These are phyloP conservation scores for Emmonsia crescens DNA, from an alignment of 2,329 filamentous ascomycete species.

Conservation along the genomic window DNA sequence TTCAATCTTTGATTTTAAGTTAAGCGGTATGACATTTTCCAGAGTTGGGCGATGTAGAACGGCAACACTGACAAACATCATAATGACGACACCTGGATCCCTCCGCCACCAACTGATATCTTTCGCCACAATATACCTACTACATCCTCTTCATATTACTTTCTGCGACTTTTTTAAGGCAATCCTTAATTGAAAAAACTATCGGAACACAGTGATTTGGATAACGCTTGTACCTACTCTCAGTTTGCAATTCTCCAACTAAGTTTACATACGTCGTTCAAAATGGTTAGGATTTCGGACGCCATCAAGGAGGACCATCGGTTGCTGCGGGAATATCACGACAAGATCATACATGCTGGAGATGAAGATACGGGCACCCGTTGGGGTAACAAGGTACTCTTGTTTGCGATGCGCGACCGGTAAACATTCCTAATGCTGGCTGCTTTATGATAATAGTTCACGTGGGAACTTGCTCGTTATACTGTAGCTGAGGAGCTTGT, in stretches of 20 bases:
- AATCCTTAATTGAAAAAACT: background rate
- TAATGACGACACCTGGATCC: background rate
- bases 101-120: background rate
- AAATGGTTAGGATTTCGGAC: constrained; percentile 23
- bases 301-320: constrained; percentile 34
- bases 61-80: background rate
- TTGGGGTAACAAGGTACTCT: constrained; percentile 33
- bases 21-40: background rate
- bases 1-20: background rate
- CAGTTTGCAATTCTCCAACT: background rate
- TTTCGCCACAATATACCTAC: background rate
- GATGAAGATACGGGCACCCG: constrained; percentile 35
- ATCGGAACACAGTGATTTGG: background rate
- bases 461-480: constrained; percentile 44
- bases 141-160: background rate
- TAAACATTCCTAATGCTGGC: background rate
- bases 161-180: background rate
- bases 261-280: background rate
- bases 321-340: constrained; percentile 34
- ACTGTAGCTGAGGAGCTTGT: constrained; percentile 43
- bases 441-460: constrained; percentile 26
- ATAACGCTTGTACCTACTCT: background rate
- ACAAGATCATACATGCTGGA: constrained; percentile 31
- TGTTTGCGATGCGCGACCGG: background rate
- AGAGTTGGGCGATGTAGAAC: background rate